These are phyloP conservation scores for Lichtheimia hyalospora DNA, from an alignment of 371 early-diverging fungal genomes.

Conservation along the genomic window DNA sequence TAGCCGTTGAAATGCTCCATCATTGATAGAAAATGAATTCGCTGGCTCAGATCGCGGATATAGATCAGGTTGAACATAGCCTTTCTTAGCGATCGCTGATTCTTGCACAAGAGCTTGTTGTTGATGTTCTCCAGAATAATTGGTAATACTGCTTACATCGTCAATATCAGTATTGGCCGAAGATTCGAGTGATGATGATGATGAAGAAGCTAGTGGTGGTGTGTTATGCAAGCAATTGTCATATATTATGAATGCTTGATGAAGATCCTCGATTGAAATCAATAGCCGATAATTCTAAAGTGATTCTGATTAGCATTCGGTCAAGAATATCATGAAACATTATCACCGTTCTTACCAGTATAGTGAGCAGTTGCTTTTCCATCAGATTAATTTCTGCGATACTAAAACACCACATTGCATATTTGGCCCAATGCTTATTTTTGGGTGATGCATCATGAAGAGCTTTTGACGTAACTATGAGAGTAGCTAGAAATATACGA, in stretches of 20 bases:
- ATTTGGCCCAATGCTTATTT: conserved; percentile 76
- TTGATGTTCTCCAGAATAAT: not conserved
- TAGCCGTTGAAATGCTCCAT: too few species aligned
- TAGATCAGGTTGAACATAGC: too few species aligned
- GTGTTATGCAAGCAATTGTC: not conserved
- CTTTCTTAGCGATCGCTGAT: too few species aligned
- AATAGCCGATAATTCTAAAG: conserved; percentile 12
- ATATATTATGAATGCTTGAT: conserved; percentile 8
- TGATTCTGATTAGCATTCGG: not conserved
- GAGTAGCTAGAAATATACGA: conserved; percentile 74
- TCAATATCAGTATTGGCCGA: not conserved
- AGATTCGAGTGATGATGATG: not conserved
- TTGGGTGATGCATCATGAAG: conserved; percentile 76
- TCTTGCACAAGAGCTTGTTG: conserved; percentile 1
- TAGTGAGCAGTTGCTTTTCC: conserved; percentile 76
- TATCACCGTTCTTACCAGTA: conserved; percentile 43
- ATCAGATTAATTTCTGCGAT: conserved; percentile 77
- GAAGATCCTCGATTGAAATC: conserved; percentile 12
- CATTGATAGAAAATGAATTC: not conserved
- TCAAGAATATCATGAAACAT: not conserved
- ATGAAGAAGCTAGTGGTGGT: not conserved
- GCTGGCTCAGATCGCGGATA: not conserved
- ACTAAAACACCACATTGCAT: conserved; percentile 60
- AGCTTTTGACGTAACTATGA: conserved; percentile 71
- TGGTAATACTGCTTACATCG: not conserved